phyloP scores from a whole-genome alignment of 257 asterid species.

The Gentiana macrophylla region DNA sequence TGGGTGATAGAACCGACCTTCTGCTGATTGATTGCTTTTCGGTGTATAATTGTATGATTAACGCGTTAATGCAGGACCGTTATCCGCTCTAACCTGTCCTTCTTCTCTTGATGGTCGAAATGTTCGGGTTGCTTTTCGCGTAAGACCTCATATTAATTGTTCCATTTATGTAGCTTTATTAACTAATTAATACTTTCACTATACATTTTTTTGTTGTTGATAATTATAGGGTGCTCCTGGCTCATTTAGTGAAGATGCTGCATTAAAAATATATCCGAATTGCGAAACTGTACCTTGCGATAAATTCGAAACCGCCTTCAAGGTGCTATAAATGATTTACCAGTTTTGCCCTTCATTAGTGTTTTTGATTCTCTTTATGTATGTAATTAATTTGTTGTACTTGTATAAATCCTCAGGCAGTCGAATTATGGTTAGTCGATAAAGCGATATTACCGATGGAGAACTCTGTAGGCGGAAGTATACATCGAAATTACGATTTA shows the following conservation, averaged over 20 bases:
- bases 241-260: conserved; percentile 23
- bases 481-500: conserved; percentile 21
- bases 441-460: conserved; percentile 24
- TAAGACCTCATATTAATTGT: too few relatives aligned
- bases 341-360: background rate
- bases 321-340: conserved; percentile 8
- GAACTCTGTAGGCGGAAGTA: conserved; percentile 21
- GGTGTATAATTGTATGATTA: too few relatives aligned
- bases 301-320: conserved; percentile 19
- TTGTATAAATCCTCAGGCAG: conserved; percentile 15
- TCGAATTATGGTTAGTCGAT: conserved; percentile 21
- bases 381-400: too few relatives aligned
- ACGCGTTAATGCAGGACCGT: too few relatives aligned
- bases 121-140: too few relatives aligned
- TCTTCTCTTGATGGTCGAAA: too few relatives aligned
- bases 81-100: too few relatives aligned
- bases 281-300: conserved; percentile 21
- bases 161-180: too few relatives aligned
- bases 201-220: background rate
- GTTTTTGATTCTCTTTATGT: too few relatives aligned
- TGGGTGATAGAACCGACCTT: too few relatives aligned
- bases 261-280: conserved; percentile 19
- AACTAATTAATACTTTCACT: too few relatives aligned
- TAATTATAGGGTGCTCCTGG: conserved; percentile 17
- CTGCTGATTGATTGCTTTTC: too few relatives aligned